phyloP scores from a whole-genome alignment of 2,329 filamentous ascomycete species.

The Parascedosporium putredinis region DNA sequence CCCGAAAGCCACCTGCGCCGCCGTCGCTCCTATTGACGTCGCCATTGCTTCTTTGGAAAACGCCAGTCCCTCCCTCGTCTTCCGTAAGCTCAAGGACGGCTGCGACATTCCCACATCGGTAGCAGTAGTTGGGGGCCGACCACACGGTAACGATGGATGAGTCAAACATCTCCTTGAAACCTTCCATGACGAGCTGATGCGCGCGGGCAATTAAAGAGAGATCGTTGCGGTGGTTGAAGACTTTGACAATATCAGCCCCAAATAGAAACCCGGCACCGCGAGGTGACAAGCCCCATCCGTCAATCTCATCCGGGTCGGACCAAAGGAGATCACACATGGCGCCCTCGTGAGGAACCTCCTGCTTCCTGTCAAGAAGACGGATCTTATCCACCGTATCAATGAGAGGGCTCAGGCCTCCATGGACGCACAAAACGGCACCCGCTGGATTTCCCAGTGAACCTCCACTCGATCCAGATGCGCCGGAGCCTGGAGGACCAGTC shows the following conservation, averaged over 20 bases:
- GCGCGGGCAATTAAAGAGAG: conserved; percentile 85
- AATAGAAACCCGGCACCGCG: conserved; percentile 94
- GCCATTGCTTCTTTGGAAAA: conserved; percentile 61
- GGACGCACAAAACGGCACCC: conserved; percentile 87
- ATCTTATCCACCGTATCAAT: conserved; percentile 96
- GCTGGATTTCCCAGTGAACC: conserved; percentile 56
- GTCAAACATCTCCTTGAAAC: conserved; percentile 99
- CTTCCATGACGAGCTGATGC: conserved; percentile 98
- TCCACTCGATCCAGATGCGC: conserved; percentile 60
- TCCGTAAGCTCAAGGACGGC: conserved; percentile 89
- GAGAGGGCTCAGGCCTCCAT: conserved; percentile 82
- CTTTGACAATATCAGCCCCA: conserved; percentile 87
- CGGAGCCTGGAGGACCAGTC: conserved; percentile 68
- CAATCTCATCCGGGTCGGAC: conserved; percentile 97
- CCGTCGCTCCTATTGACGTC: conserved; percentile 51
- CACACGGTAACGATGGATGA: conserved; percentile 95
- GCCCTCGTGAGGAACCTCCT: conserved; percentile 96
- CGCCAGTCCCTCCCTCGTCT: conserved; percentile 64
- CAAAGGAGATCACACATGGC: conserved; percentile 98
- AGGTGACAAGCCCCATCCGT: conserved; percentile 90
- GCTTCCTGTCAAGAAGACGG: conserved; percentile 84
- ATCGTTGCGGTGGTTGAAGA: conserved; percentile 92
- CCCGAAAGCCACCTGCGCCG: conserved; percentile 26
- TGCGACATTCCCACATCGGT: conserved; percentile 90
- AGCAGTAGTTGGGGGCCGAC: conserved; percentile 96